Percentiles rank a stretch among this genome's conserved stretches.
Evolutionary conservation across 2,329 filamentous ascomycete genomes (phyloP).

Genomic region (Paecilomyces variotii): DNA sequence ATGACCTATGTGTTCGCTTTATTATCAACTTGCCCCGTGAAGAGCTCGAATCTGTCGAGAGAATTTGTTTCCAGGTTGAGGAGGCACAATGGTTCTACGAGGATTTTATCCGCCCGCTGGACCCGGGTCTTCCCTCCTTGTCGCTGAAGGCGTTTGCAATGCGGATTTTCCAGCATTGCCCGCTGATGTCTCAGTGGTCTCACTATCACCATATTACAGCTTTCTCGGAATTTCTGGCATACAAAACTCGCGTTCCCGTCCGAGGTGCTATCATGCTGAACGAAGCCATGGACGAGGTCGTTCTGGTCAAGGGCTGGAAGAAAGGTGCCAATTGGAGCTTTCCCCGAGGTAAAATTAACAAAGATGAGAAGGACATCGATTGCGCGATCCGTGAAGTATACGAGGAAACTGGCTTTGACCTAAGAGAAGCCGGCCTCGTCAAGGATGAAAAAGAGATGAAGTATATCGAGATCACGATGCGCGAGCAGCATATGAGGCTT

Average conservation of each 20-base stretch:
- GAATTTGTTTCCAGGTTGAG: conserved; percentile 97
- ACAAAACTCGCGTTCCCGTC: conserved; percentile 91
- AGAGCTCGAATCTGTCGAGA: conserved; percentile 80
- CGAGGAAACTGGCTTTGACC: conserved; percentile 89
- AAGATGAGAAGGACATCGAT: conserved; percentile 86
- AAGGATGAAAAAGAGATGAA: conserved; percentile 64
- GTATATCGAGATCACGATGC: conserved; percentile 80
- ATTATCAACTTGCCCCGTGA: conserved; percentile 93
- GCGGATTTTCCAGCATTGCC: conserved; percentile 89
- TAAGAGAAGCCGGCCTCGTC: conserved; percentile 67
- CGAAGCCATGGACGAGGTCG: conserved; percentile 82
- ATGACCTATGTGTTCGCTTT: conserved; percentile 96
- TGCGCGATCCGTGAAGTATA: conserved; percentile 92
- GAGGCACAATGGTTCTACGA: conserved; percentile 99
- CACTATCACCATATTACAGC: conserved; percentile 70
- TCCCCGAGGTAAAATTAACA: conserved; percentile 94
- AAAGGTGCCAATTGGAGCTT: conserved; percentile 96
- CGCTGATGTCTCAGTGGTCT: conserved; percentile 73
- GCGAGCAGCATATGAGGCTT: conserved; percentile 84
- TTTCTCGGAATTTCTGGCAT: conserved; percentile 85
- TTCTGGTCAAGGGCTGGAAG: conserved; percentile 97
- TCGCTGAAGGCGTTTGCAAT: conserved; percentile 77
- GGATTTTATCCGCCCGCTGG: conserved; percentile 90
- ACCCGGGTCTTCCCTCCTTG: conserved; percentile 78
- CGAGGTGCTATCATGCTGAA: conserved; percentile 91